Evolutionary conservation across 495 filamentous ascomycete genomes (phyloP), one percentile per base, ranked within the genome.

Genomic region (Penicillium pancosmium): DNA sequence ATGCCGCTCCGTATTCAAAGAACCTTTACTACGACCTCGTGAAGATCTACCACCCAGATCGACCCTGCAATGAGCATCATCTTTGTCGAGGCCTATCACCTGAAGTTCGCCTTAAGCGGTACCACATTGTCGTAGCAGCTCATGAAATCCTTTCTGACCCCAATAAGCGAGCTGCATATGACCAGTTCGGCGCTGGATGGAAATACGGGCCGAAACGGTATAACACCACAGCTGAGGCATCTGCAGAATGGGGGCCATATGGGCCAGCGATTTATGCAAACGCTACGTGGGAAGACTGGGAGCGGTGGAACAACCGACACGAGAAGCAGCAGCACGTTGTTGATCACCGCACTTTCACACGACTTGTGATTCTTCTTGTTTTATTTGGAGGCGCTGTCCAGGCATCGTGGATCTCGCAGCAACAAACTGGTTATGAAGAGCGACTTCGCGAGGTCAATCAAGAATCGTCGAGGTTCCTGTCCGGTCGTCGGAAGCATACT

Each of bases 231-330:
- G 55, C 54, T 16, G 65, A 66, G 23, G 43, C 50, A 15, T 52
- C 53, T 16, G 55, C 40, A 23, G 62, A 55, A 5, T 60, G 59
- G 69, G 78, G 56, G 48, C 69, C 57, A 47, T 74, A 55, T 64
- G 78, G 69, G 51, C 76, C 70, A 38, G 60, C 61, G 4, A 86
- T 93, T 21, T 86, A 84, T 66, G 77, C 80, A 57, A 97, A 97
- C 67, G 95, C 91, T 12, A 98, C 93, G 0, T 98, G 94, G 94
- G 94, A 98, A 68, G 95, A 98, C 69, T 98, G 95, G 94, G 93
- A 98, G 75, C 81, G 80, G 41, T 98, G 90, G 89, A 84, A 91
- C 63, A 77, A 84, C 21, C 78, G 84, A 41, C 74, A 82, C 43
- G 84, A 87, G 48, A 74, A 83, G 49, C 82, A 88, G n/a, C 68